phyloP scores from a whole-genome alignment of 1,284 basidiomycete genomes.

The Cryptococcus jaspeensis region DNA sequence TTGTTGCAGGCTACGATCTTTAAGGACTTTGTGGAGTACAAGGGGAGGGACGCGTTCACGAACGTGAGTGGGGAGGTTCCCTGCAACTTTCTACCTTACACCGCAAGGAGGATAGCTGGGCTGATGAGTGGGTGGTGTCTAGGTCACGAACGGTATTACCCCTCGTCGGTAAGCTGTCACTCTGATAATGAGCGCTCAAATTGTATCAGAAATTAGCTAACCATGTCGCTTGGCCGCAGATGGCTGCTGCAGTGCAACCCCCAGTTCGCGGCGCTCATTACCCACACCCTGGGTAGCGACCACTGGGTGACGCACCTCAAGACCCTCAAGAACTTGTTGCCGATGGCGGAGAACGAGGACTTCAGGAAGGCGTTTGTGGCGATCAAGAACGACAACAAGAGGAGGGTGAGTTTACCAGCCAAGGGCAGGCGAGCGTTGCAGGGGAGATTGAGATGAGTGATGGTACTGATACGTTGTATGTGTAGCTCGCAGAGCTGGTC shows the following conservation, averaged over 20 bases:
- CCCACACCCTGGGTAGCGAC: conserved; percentile 70
- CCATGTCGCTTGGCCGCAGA: too few relatives aligned
- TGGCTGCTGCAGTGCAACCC: conserved; percentile 96
- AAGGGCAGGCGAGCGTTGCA: too few relatives aligned
- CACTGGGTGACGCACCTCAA: conserved; percentile 68
- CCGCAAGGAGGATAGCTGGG: neutral
- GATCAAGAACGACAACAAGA: conserved; percentile 84
- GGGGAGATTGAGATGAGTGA: neutral
- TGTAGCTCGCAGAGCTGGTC: conserved; percentile 65
- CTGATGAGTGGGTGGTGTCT: neutral
- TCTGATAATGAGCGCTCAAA: neutral
- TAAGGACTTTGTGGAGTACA: conserved; percentile 68
- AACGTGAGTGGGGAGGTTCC: too few relatives aligned
- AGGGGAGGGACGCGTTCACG: conserved; percentile 50
- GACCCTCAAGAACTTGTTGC: conserved; percentile 45
- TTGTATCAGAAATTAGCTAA: too few relatives aligned
- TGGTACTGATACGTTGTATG: neutral
- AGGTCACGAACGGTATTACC: conserved; percentile 51
- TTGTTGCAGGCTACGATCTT: conserved; percentile 67
- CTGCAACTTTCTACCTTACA: too few relatives aligned
- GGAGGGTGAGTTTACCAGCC: conserved; percentile 53
- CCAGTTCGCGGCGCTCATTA: conserved; percentile 74
- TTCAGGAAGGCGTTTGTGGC: conserved; percentile 77
- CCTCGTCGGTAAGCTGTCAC: conserved; percentile 26
- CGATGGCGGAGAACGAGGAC: conserved; percentile 65